Evolutionary conservation across 495 filamentous ascomycete species (phyloP), one percentile per base, ranked within the genome.

Genomic region (Neurospora sp.): DNA sequence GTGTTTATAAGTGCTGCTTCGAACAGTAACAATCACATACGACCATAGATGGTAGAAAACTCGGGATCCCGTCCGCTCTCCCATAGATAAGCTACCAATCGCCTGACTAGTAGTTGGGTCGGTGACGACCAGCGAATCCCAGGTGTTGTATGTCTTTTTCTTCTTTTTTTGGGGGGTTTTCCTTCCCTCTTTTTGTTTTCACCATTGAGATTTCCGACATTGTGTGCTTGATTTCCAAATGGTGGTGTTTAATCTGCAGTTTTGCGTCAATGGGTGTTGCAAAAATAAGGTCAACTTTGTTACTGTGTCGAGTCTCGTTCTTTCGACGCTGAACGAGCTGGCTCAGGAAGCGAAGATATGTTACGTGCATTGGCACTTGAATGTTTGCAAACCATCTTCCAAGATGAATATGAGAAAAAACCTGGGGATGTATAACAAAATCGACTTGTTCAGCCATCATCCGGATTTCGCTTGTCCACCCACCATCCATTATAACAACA

Each of bases 21-120:
- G 31, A 35, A 35, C 31, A 35, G 31, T 35, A 44, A 44, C 16
- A n/a, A 40, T 4, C 1, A 35, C 35, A 70, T 71, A 42, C 39
- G 70, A 27, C 70, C 37, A 71, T 44, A 44, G 70, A 23, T 71
- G 20, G n/a, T 71, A 40, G 70, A 71, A 44, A 42, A n/a, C 39
- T 71, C 39, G 70, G 70, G 70, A 42, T 31, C 70, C 70, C 70
- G 70, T 42, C 70, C 70, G 39, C 35, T 69, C 40, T 42, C 40
- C 14, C 14, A 16, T 42, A 42, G 14, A 42, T 42, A 42, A 42
- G 14, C 14, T 42, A n/a, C 39, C 39, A 14, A 14, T 40, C 0
- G 79, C 79, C 74, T 72, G 78, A 82, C 75, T 77, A 85, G 84
- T 84, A 85, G 80, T 83, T 81, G 81, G 82, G 82, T 84, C 78